Base-by-base conservation (phyloP, 129 eudicot species). In the Logfia minima region DNA sequence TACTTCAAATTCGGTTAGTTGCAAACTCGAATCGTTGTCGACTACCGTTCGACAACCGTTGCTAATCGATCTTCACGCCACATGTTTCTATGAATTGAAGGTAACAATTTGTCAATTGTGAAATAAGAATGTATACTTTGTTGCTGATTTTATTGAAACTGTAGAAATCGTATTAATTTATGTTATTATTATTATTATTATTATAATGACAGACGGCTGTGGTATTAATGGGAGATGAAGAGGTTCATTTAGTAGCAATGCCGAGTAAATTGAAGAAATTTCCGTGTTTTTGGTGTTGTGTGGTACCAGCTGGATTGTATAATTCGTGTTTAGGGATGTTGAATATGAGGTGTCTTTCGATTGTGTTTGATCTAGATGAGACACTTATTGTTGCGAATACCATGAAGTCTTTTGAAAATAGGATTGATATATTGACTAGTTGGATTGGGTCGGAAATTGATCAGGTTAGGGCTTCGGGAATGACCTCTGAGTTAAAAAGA, bases 351-450 rank as follows among this genome's bases (percentile, higher is more conserved):
- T 91, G 97, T 84, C 79, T 94, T 14, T 77, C 95, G 1, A 91
- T 94, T 76, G 99, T 94, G 72, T 94, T 94, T 80, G 99, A 94
- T 83, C 97, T 94, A 18, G 99, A 94, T 24, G 99, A 94, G 79
- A 94, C 97, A 0, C 92, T 94, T 53, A 90, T 94, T 72, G 99
- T 94, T 76, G 99, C 99, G 6, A 91, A 94, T 58, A 94, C 99
- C 10, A 86, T 94, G 97, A 89, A 86, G 79, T 94, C 99, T 0
- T 94, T 94, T 81, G 99, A 94, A 71, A 96, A 94, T 85, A 89
- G 92, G 79, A 94, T 94, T 78, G 99, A 94, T 66, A 75, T 83
- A 31, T 71, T 94, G 73, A 61, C 87, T 75, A 80, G 85, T 53
- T 85, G 91, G 91, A 89, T 94, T 70, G 84, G 68, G 6, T 83